These are phyloP conservation scores for Spinacia oleracea DNA, from an alignment of 179 eudicot genomes.

Conservation along the genomic window DNA sequence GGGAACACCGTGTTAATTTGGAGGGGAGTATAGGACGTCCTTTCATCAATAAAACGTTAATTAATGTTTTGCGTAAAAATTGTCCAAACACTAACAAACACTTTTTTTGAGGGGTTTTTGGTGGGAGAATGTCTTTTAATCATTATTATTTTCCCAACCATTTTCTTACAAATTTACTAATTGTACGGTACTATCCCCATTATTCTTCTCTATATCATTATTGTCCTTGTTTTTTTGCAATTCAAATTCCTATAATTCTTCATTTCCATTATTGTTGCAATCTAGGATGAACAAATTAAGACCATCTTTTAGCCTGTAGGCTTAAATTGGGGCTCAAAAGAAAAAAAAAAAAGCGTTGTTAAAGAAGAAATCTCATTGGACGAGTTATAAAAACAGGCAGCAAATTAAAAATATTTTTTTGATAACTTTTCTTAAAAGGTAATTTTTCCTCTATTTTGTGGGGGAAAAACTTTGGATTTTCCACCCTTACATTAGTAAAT, in stretches of 20 bases:
- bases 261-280: slow-evolving; percentile 8
- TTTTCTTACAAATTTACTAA: not conserved
- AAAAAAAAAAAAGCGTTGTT: too few species aligned
- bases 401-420: too few species aligned
- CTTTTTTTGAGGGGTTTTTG: slow-evolving; percentile 17
- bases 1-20: slow-evolving; percentile 32
- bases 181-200: not conserved
- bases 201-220: not conserved
- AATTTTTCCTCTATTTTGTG: too few species aligned
- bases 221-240: not conserved
- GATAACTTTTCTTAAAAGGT: too few species aligned
- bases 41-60: slow-evolving; percentile 18
- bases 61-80: not conserved
- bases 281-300: slow-evolving; percentile 19
- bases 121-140: slow-evolving; percentile 12
- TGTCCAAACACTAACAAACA: slow-evolving; percentile 6
- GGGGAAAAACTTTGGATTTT: too few species aligned
- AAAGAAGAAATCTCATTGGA: too few species aligned
- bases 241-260: not conserved
- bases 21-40: slow-evolving; percentile 2
- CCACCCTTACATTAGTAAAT: too few species aligned
- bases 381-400: too few species aligned
- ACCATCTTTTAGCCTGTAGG: too few species aligned
- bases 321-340: too few species aligned
- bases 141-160: not conserved